Base-by-base conservation (phyloP, 108 stramenopile genomes). In the Pelagomonas calceolata region DNA sequence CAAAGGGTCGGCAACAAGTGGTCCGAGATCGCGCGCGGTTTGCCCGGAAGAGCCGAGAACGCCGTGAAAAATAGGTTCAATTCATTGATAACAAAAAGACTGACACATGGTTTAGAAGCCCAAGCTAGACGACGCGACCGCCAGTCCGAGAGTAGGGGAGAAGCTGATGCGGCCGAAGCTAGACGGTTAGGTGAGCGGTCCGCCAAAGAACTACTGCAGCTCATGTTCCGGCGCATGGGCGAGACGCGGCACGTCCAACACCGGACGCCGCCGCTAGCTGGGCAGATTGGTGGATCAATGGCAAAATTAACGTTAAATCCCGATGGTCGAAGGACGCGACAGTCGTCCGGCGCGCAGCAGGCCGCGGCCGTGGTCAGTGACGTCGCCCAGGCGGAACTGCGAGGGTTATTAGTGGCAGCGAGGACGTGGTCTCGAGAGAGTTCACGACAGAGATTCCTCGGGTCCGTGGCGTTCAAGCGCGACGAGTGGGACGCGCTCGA, bases 11-110 rank as follows among this genome's bases (percentile, higher is more conserved):
- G 81, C 37, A 79, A 79, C 66, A 63, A 73, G 32, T 82, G 81
- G 81, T 76, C 83, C 4, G 76, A 78, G 36, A 85, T 84, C 70
- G 76, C 81, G 35, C 75, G 75, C 36, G 51, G 79, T 0, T 63
- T 86, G 33, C 80, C 80, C 30, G 84, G 85, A 7, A 66, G 81
- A 35, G 72, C 76, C 18, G 81, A 82, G 36, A 82, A 79, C 36
- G 74, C 78, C 66, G 72, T 79, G 63, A 82, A 82, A 76, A 82
- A 81, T 67, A 30, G 74, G 0, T 74, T 36, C 74, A 74, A 73
- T 34, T 30, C n/a, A 15, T 21, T 67, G 36, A 35, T 36, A 36
- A 35, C 35, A 15, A 35, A 36, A 9, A 15, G n/a, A 36, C 67
- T 67, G 36, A 30, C 67, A 0, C 34, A 35, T 36, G 34, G 66